Percentiles rank a stretch among this genome's conserved stretches.
Conservation (phyloP, 495 filamentous ascomycete species). For the Aspergillus steynii region DNA sequence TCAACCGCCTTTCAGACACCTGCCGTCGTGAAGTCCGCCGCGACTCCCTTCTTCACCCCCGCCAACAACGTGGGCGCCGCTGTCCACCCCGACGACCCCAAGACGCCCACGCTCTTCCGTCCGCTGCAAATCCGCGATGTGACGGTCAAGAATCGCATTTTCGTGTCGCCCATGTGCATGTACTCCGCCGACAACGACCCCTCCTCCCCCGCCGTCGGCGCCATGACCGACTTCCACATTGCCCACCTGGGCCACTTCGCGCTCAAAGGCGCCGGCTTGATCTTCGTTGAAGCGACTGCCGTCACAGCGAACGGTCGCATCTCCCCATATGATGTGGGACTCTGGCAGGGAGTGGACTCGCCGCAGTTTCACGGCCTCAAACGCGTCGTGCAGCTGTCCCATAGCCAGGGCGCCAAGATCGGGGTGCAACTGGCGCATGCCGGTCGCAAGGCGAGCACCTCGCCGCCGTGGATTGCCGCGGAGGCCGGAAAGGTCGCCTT, state of each 20-base stretch:
- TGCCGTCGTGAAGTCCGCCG: too few species aligned
- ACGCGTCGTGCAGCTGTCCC: slow-evolving; percentile 59
- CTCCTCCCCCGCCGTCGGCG: slow-evolving; percentile 50
- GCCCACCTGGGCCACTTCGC: slow-evolving; percentile 63
- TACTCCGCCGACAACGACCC: slow-evolving; percentile 58
- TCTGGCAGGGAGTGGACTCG: slow-evolving; percentile 56
- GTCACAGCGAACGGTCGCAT: slow-evolving; percentile 71
- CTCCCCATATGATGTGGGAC: slow-evolving; percentile 64
- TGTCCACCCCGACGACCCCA: slow-evolving; percentile 35
- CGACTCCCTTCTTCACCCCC: slow-evolving; percentile 59
- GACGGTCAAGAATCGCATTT: slow-evolving; percentile 73
- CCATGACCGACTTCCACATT: slow-evolving; percentile 70
- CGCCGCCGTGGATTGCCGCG: slow-evolving; percentile 59
- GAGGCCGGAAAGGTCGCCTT: slow-evolving; percentile 33
- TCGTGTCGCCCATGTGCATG: slow-evolving; percentile 59
- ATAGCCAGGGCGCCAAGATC: slow-evolving; percentile 64
- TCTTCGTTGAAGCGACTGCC: slow-evolving; percentile 68
- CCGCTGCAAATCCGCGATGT: slow-evolving; percentile 65
- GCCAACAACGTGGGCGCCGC: slow-evolving; percentile 57
- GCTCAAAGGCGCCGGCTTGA: slow-evolving; percentile 62
- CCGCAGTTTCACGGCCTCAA: slow-evolving; percentile 64
- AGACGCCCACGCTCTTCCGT: slow-evolving; percentile 62
- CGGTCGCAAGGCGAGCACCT: slow-evolving; percentile 68
- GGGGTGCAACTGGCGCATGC: slow-evolving; percentile 76
- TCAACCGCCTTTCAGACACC: too few species aligned